Evolutionary conservation across 805 yeast species (phyloP), one percentile per base, ranked within the genome.

Genomic region (Teunomyces aglyptinius): DNA sequence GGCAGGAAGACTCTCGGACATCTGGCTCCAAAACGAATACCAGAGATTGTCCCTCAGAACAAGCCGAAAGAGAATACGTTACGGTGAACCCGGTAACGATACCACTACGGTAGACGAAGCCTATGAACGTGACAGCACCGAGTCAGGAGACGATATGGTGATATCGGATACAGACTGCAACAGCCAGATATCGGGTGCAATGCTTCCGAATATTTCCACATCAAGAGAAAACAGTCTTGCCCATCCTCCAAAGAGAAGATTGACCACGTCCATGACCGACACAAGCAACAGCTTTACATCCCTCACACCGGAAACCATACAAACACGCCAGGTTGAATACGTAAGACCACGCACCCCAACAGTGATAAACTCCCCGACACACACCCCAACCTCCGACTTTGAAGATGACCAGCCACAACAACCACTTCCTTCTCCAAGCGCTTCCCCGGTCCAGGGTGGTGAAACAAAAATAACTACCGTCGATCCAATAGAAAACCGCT

Each of bases 361-460:
- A 13, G 63, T 56, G 5, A 53, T 61, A 34, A 60, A 62, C 35
- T 58, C 67, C 13, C 64, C 68, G 6, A 49, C 70, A 0, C 64
- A 60, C 38, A 63, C 73, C 12, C 73, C 74, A 0, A 58, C 65
- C 5, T 64, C 71, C 6, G 73, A 67, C 40, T 47, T 60, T 18
- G 75, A 70, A 39, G 75, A 68, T 24, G 54, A 44, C 36, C 34
- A 41, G 15, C 62, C 59, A 18, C 71, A 75, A 39, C 83, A 76
- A 48, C 86, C 87, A 0, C 67, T 83, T 16, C 89, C 88, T 0
- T 82, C 86, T 7, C 89, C 88, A 0, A 80, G 83, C 53, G 85
- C 85, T 1, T 79, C 67, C 5, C 67, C 67, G 1, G 59, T 58
- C 12, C 61, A 55, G 33, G 48, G 51, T 28, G 44, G 50, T 16